phyloP scores from a whole-genome alignment of 2,329 filamentous ascomycete species.

The Fusarium sp. region DNA sequence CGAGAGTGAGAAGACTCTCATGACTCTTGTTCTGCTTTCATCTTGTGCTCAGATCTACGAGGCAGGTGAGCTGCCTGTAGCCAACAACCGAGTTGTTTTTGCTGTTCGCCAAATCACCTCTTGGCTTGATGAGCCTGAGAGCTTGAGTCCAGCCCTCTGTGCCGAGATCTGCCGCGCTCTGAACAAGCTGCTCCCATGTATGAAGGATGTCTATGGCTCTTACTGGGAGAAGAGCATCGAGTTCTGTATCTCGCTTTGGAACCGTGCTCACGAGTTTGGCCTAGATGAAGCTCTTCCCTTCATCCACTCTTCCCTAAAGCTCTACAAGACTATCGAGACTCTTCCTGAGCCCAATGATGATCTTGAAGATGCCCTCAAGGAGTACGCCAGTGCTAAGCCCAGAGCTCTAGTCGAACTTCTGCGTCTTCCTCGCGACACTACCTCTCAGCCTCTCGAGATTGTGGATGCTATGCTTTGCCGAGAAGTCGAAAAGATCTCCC shows the following conservation, averaged over 20 bases:
- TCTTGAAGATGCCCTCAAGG: conserved; percentile 77
- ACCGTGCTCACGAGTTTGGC: conserved; percentile 56
- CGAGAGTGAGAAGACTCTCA: conserved; percentile 58
- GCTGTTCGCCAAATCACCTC: conserved; percentile 81
- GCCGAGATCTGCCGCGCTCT: conserved; percentile 68
- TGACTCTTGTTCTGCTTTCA: conserved; percentile 66
- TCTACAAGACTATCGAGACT: conserved; percentile 72
- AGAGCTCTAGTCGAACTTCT: conserved; percentile 72
- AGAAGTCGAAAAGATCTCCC: conserved; percentile 72
- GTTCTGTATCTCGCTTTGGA: conserved; percentile 70
- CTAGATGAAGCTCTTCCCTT: conserved; percentile 67
- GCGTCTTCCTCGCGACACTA: conserved; percentile 59
- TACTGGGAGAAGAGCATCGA: conserved; percentile 80
- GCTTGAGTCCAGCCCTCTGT: conserved; percentile 58
- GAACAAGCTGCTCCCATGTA: conserved; percentile 73
- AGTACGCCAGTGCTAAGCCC: conserved; percentile 67
- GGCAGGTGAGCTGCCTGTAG: conserved; percentile 64
- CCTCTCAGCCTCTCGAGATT: conserved; percentile 76
- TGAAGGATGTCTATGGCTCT: conserved; percentile 86
- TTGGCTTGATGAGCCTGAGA: conserved; percentile 70
- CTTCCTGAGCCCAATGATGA: conserved; percentile 86
- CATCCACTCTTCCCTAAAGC: conserved; percentile 77
- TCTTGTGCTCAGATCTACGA: conserved; percentile 65
- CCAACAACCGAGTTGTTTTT: conserved; percentile 80
- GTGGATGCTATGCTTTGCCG: conserved; percentile 80